A percentile compares a stretch with the other conserved stretches of the same genome.
Evolutionary conservation across 345 rosid species (phyloP).

Genomic region (Bretschneidera sinensis): DNA sequence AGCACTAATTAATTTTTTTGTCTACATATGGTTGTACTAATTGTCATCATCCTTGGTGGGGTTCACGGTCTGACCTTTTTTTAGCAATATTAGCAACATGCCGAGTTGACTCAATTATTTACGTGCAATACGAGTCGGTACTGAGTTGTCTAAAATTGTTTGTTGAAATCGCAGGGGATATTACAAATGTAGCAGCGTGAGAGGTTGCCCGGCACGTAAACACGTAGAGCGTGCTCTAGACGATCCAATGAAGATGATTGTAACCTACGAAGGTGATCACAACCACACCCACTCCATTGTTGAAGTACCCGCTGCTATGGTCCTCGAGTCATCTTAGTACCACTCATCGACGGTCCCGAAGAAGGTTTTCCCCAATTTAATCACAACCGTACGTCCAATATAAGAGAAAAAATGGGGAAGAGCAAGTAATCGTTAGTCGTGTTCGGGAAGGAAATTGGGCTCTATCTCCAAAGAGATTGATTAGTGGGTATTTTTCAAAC

Average conservation of each 20-base stretch:
- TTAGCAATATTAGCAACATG: too few relatives aligned
- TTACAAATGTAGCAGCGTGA: slow-evolving; percentile 86
- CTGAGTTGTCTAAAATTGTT: slow-evolving; percentile 8
- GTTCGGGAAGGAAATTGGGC: slow-evolving; percentile 18
- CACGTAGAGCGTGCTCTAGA: slow-evolving; percentile 86
- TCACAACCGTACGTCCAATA: slow-evolving; percentile 4
- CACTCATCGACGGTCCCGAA: slow-evolving; percentile 10
- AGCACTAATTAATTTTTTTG: slow-evolving; percentile 8
- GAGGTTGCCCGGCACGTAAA: slow-evolving; percentile 92
- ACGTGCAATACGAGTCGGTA: too few relatives aligned
- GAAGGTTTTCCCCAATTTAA: background rate
- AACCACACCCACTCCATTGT: slow-evolving; percentile 35
- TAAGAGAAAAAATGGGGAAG: slow-evolving; percentile 1
- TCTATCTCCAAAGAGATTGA: slow-evolving; percentile 1
- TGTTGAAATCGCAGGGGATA: slow-evolving; percentile 86
- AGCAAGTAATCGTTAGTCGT: background rate
- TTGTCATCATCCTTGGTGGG: background rate
- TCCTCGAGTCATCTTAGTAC: too few relatives aligned
- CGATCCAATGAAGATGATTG: slow-evolving; percentile 71
- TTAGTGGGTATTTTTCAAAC: slow-evolving; percentile 18
- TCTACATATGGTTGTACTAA: too few relatives aligned
- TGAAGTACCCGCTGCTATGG: too few relatives aligned
- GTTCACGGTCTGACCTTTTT: slow-evolving; percentile 15
- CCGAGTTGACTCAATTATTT: slow-evolving; percentile 23
- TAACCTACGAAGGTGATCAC: slow-evolving; percentile 89